Conservation (phyloP, 495 filamentous ascomycete species). For the Podospora appendiculata region DNA sequence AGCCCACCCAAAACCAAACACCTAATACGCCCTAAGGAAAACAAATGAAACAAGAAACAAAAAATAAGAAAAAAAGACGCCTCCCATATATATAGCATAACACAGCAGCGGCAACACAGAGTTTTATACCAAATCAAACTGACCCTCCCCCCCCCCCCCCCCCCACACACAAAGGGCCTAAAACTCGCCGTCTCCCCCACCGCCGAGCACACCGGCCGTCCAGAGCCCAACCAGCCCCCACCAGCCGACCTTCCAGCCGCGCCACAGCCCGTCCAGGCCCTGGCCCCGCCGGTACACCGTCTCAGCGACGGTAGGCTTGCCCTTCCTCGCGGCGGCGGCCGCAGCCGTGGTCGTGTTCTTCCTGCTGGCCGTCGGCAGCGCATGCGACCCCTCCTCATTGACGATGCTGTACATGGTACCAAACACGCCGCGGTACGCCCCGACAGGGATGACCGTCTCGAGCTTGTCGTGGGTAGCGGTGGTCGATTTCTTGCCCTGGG, state of each 20-base stretch:
- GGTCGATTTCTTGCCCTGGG: conserved; percentile 12
- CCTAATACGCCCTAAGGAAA: no score
- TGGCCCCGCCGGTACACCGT: conserved; percentile 60
- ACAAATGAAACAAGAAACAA: no score
- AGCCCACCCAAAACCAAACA: no score
- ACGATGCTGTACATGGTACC: conserved; percentile 85
- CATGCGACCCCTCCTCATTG: conserved; percentile 65
- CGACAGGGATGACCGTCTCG: conserved; percentile 66
- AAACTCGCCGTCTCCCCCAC: conserved; percentile 42
- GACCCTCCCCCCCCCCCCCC: no score
- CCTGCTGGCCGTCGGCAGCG: conserved; percentile 16
- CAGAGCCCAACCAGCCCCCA: conserved; percentile 91
- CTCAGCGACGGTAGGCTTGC: conserved; percentile 28
- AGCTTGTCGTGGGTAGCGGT: conserved; percentile 20
- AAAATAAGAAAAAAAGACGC: no score
- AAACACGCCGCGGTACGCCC: conserved; percentile 70
- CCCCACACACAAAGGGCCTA: conserved; percentile 6
- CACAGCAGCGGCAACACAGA: no score
- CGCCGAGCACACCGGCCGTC: conserved; percentile 39
- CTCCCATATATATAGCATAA: no score
- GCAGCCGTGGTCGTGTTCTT: neutral
- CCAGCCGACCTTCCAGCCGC: conserved; percentile 92
- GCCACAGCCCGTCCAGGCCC: conserved; percentile 75
- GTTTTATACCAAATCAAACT: no score
- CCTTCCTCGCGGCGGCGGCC: conserved; percentile 18